These are phyloP conservation scores for Pythium phragmiticola DNA, from an alignment of 352 stramenopile genomes.

Conservation along the genomic window DNA sequence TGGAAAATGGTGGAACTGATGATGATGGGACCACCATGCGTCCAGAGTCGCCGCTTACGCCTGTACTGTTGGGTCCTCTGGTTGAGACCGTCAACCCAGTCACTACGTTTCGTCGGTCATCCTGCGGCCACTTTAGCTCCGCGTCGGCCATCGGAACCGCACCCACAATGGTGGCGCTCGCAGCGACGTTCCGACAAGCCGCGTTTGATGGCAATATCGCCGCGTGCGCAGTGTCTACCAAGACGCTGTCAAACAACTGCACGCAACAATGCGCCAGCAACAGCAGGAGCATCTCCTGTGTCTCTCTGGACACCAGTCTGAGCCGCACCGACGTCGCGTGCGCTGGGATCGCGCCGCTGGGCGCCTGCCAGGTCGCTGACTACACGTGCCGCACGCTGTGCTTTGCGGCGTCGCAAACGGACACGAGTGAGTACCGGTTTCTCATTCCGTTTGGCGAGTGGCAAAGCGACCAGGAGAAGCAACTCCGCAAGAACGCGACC, in stretches of 20 bases:
- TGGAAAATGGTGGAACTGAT: not conserved
- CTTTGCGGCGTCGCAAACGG: not conserved
- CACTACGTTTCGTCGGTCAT: not conserved
- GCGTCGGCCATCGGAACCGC: slow-evolving; percentile 2
- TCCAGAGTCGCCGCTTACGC: not conserved
- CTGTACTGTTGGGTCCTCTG: not conserved
- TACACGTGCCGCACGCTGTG: slow-evolving; percentile 5
- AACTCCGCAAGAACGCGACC: slow-evolving; percentile 5
- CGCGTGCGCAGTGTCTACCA: slow-evolving; percentile 2
- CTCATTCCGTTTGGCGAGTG: slow-evolving; percentile 11
- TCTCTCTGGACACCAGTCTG: not conserved
- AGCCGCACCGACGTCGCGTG: not conserved
- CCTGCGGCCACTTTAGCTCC: not conserved
- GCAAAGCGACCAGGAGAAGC: slow-evolving; percentile 12
- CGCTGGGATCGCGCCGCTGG: not conserved
- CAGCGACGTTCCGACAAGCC: not conserved
- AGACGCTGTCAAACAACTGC: slow-evolving; percentile 10
- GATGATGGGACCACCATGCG: not conserved
- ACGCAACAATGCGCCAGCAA: not conserved
- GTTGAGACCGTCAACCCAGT: not conserved
- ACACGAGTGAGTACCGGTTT: not conserved
- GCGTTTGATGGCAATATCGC: not conserved
- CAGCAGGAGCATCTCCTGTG: not conserved
- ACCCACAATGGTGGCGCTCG: slow-evolving; percentile 3
- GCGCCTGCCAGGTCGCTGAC: not conserved